Evolutionary conservation across 2,329 filamentous ascomycete species (phyloP).

Genomic region (Didymella keratinophila): DNA sequence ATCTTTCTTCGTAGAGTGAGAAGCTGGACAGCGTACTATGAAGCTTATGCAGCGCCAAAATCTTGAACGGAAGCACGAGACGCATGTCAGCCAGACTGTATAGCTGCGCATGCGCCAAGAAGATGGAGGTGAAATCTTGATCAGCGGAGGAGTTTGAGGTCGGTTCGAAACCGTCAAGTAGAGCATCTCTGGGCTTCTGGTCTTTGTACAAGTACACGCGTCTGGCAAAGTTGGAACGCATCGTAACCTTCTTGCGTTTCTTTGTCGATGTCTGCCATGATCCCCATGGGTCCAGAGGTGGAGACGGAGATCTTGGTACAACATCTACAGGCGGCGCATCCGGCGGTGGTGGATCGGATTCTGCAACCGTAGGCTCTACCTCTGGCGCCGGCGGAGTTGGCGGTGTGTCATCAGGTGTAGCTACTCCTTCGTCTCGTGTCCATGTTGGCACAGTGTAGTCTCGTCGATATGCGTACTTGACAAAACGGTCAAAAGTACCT

Average conservation of each 20-base stretch:
- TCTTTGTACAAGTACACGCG: not conserved
- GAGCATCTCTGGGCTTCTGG: not conserved
- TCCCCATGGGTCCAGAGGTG: not conserved
- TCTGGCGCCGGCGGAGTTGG: not conserved
- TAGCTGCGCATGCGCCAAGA: not conserved
- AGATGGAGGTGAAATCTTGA: not conserved
- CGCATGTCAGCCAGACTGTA: not conserved
- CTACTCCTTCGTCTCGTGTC: not conserved
- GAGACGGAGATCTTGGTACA: too few species aligned
- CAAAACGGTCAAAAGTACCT: not conserved
- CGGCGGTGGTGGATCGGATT: not conserved
- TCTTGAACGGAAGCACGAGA: not conserved
- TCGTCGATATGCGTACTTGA: not conserved
- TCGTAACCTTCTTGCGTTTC: not conserved
- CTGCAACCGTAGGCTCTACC: not conserved
- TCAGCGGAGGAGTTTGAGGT: not conserved
- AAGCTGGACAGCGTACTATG: not conserved
- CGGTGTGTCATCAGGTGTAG: not conserved
- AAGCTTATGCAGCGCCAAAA: not conserved
- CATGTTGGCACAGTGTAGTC: not conserved
- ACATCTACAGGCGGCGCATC: not conserved
- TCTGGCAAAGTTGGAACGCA: not conserved
- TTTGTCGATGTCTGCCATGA: not conserved
- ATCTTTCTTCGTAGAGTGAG: not conserved
- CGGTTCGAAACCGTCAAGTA: not conserved